These are phyloP conservation scores for Penicillium nucicola DNA, from an alignment of 495 filamentous ascomycete species.

Conservation along the genomic window DNA sequence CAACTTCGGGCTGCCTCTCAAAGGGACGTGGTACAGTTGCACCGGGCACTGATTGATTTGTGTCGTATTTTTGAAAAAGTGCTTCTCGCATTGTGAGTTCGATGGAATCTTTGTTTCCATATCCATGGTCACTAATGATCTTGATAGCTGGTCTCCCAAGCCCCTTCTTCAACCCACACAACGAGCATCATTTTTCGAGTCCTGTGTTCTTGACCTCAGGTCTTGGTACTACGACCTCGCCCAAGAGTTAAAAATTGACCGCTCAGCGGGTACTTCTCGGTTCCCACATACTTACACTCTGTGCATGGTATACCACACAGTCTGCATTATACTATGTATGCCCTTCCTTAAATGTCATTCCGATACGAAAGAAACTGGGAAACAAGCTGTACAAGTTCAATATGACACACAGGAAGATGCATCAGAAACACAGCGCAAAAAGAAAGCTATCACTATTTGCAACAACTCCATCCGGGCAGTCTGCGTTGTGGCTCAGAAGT, in stretches of 20 bases:
- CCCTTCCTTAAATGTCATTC: slow-evolving; percentile 15
- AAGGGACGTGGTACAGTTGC: slow-evolving; percentile 16
- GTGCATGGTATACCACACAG: slow-evolving; percentile 30
- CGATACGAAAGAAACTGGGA: neutral
- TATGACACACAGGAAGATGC: neutral
- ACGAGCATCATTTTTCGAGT: slow-evolving; percentile 22
- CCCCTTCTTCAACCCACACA: slow-evolving; percentile 15
- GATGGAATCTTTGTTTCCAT: neutral
- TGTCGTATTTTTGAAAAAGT: slow-evolving; percentile 29
- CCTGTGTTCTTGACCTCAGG: slow-evolving; percentile 25
- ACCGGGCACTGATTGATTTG: slow-evolving; percentile 24
- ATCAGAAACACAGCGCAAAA: neutral
- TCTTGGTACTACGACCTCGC: slow-evolving; percentile 28
- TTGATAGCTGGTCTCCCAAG: slow-evolving; percentile 25
- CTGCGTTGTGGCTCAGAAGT: slow-evolving; percentile 23
- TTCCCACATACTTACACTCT: slow-evolving; percentile 27
- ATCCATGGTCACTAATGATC: neutral
- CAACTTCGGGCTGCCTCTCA: slow-evolving; percentile 13
- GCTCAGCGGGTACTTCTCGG: slow-evolving; percentile 9
- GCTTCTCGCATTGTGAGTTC: slow-evolving; percentile 21
- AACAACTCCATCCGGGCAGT: slow-evolving; percentile 16
- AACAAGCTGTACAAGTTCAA: neutral
- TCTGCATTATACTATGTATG: slow-evolving; percentile 19
- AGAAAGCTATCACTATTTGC: slow-evolving; percentile 13
- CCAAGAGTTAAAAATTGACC: slow-evolving; percentile 15